A percentile compares a stretch with the other conserved stretches of the same genome.
Conservation (phyloP, 768 basidiomycete genomes). For the Sutorius australiensis region DNA sequence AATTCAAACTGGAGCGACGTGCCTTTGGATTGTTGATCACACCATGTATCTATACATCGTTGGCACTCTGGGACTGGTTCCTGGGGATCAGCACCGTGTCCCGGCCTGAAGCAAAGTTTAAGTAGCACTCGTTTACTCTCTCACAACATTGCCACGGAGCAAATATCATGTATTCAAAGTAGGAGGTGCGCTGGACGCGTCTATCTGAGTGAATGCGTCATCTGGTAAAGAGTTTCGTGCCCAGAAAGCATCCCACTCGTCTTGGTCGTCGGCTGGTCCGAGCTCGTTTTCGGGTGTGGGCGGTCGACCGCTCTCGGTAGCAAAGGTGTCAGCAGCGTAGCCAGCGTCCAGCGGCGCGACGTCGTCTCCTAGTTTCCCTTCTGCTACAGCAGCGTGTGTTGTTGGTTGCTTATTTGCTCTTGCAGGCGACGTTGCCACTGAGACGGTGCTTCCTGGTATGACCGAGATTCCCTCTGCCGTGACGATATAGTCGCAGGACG, state of each 20-base stretch:
- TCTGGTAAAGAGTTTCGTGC: conserved; percentile 39
- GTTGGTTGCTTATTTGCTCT: conserved; percentile 6
- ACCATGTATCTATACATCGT: not conserved
- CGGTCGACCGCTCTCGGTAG: conserved; percentile 10
- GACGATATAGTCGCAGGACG: conserved; percentile 74
- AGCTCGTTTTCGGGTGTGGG: conserved; percentile 25
- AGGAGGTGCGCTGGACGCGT: conserved; percentile 1
- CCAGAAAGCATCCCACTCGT: conserved; percentile 52
- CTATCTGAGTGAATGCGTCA: conserved; percentile 30
- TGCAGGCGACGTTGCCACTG: not conserved
- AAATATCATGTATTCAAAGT: conserved; percentile 14
- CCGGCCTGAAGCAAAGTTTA: not conserved
- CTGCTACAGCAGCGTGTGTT: conserved; percentile 1
- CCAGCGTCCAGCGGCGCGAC: conserved; percentile 38
- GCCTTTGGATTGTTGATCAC: conserved; percentile 12
- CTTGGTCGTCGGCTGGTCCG: conserved; percentile 23
- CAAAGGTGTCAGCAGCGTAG: conserved; percentile 27
- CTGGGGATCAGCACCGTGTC: not conserved
- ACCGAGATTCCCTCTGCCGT: conserved; percentile 52
- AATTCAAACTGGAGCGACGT: conserved; percentile 25
- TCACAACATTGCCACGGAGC: not conserved
- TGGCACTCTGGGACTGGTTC: conserved; percentile 15
- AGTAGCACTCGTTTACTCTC: conserved; percentile 8
- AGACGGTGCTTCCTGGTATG: conserved; percentile 24
- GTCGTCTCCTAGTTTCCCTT: conserved; percentile 10